Base-by-base conservation (phyloP, 495 filamentous ascomycete genomes). In the Xylaria sp. region DNA sequence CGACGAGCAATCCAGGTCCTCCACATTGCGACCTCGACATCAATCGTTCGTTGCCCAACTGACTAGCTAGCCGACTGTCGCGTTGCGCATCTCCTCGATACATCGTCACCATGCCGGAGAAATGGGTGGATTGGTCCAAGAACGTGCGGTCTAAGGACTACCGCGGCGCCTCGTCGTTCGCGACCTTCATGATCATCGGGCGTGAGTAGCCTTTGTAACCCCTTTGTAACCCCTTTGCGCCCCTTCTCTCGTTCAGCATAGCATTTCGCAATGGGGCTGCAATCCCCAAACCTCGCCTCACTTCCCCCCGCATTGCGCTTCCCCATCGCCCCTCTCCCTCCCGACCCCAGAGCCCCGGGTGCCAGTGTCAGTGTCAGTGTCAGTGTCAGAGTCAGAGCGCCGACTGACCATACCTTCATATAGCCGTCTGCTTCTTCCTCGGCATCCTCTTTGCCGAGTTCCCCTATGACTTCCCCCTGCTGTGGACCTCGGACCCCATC, bases 391-490 rank as follows among this genome's bases (percentile, higher is more conserved):
- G n/a, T n/a, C n/a, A n/a, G 26, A 63, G n/a, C 40, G 26, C 48
- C 29, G 33, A 52, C 55, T 77, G 68, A 73, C 37, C 31, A 37
- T 19, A 6, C 17, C 52, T 40, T n/a, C 11, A 1, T 31, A 11
- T 21, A 71, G 93, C 94, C 71, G 93, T 91, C 40, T 95, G 91
- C 78, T 99, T 99, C 89, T 96, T 97, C 89, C 91, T 99, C 69
- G 96, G 96, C 75, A 96, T 98, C 79, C 91, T 99, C 82, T 99
- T 98, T 91, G 93, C 94, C 79, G 88, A 90, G 74, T 97, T 98
- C 84, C 93, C 97, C 70, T 98, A 98, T 87, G 96, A 99, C 88
- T 97, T 95, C 86, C 93, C 95, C 61, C 91, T 98, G 70, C 93
- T 99, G 44, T 99, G 96, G 96, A 91, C 92, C 41, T 87, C 89